Base-by-base conservation (phyloP, 1,284 basidiomycete genomes). In the Heliocybe sulcata region DNA sequence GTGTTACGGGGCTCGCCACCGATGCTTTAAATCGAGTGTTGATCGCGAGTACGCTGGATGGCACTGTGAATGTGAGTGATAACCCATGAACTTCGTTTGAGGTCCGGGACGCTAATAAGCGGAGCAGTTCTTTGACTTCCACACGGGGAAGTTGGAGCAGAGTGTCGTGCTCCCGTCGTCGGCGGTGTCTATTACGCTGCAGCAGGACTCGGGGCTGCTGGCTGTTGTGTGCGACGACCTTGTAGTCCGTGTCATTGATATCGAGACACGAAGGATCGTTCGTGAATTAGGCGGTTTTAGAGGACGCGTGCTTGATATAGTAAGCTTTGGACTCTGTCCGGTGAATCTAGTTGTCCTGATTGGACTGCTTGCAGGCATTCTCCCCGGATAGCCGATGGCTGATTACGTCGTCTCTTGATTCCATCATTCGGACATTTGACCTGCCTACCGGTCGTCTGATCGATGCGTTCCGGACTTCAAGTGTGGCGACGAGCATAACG, bases 361-460 rank as follows among this genome's bases (percentile, higher is more conserved):
- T 31, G 1, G 2, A 29, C 25, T 16, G 33, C 45, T 1, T 45
- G 10, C 60, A 94, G 92, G 80, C 89, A 0, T 97, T 98, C 70
- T 97, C 95, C 6, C 84, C 92, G 1, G 94, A 98, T 68, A 95
- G 92, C 2, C 79, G 95, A 58, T 98, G 96, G 96, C 74, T 99
- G 38, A 81, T 98, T 35, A 77, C 87, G 0, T 86, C 92, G 1
- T 94, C 94, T 11, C 75, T 96, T 53, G 97, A 99, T 68, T 92
- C 91, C 1, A 80, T 90, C 51, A 91, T 99, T 61, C 85, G 97
- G 48, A 99, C 97, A 0, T 99, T 94, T 67, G 97, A 99, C 68
- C 82, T 99, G 20, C 96, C 97, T 0, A 94, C 94, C 10, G 93
- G 94, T 2, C 79, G 85, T 26, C 76, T 99, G 35, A 91, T 99